Evolutionary conservation across 2,329 filamentous ascomycete genomes (phyloP), one percentile per base, ranked within the genome.

Genomic region (Claviceps sp.): DNA sequence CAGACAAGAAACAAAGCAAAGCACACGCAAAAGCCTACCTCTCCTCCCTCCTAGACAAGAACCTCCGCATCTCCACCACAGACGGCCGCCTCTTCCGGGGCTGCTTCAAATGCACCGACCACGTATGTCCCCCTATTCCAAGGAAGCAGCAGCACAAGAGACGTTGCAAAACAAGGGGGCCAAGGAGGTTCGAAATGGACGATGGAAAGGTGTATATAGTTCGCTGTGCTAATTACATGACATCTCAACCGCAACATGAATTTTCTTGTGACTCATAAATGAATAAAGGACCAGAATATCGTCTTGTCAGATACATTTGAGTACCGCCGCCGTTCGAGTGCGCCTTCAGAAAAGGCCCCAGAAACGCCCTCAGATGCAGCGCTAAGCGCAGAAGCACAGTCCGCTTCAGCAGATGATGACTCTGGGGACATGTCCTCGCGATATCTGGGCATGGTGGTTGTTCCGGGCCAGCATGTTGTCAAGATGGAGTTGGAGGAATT

Each of bases 71-170:
- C 51, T 80, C 86, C 60, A 87, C 85, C 14, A 87, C 82, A 4
- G 91, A 97, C 65, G 81, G 80, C 16, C 87, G 93, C 55, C 82
- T 95, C 66, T 98, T 97, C 67, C 81, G 89, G 52, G 93, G 93
- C 19, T 77, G 82, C 57, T 87, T 98, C 70, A 96, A 94, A 69
- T 98, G 93, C 72, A 96, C 90, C 34, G 93, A 98, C 72, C 82
- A 85, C 54, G 89, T 94, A 71, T 49, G 78, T 74, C 39, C n/a
- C 16, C 30, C n/a, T 30, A 19, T 13, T 26, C 4, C 16, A 14
- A 44, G 11, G 22, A 16, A 43, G 16, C 19, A 14, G 41, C 11
- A 42, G 7, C 4, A 13, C 11, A n/a, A 7, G 14, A 44, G 42
- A 7, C 6, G 5, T 34, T 11, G 11, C 30, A 26, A 44, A 24